phyloP scores from a whole-genome alignment of 495 filamentous ascomycete species.

The Penicillium robsamsonii region DNA sequence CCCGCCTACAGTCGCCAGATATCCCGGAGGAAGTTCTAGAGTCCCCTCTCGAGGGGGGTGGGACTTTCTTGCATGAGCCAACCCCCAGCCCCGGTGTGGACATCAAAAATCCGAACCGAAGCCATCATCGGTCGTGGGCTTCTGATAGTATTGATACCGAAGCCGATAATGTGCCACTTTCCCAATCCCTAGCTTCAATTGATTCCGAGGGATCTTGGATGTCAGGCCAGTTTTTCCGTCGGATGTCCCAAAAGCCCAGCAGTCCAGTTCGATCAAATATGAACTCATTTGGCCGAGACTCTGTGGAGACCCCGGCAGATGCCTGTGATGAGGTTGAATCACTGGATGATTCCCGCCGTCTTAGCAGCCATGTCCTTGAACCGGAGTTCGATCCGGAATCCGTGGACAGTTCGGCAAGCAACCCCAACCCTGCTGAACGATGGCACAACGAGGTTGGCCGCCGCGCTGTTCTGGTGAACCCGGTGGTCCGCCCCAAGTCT shows the following conservation, averaged over 20 bases:
- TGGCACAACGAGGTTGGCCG: constrained; percentile 56
- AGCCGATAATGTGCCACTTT: constrained; percentile 48
- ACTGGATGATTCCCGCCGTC: constrained; percentile 21
- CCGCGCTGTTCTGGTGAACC: constrained; percentile 50
- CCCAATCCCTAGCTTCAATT: constrained; percentile 78
- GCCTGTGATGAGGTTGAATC: constrained; percentile 31
- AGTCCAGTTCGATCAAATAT: constrained; percentile 47
- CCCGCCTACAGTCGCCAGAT: constrained; percentile 66
- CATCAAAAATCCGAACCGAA: constrained; percentile 25
- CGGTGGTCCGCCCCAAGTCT: constrained; percentile 54
- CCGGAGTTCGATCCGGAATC: constrained; percentile 28
- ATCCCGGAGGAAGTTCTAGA: constrained; percentile 38
- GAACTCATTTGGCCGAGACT: constrained; percentile 35
- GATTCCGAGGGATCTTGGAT: constrained; percentile 94
- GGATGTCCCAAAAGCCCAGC: constrained; percentile 47
- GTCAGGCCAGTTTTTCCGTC: constrained; percentile 62
- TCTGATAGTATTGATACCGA: constrained; percentile 37
- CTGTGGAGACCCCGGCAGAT: constrained; percentile 17
- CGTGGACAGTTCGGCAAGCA: constrained; percentile 22
- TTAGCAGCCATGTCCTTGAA: constrained; percentile 42
- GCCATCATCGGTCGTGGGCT: constrained; percentile 36
- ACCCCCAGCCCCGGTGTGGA: constrained; percentile 31
- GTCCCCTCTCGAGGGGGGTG: constrained; percentile 26
- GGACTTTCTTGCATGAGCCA: constrained; percentile 23
- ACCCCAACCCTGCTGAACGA: constrained; percentile 34